Conservation (phyloP, 768 basidiomycete genomes). For the Lentinula aciculospora region DNA sequence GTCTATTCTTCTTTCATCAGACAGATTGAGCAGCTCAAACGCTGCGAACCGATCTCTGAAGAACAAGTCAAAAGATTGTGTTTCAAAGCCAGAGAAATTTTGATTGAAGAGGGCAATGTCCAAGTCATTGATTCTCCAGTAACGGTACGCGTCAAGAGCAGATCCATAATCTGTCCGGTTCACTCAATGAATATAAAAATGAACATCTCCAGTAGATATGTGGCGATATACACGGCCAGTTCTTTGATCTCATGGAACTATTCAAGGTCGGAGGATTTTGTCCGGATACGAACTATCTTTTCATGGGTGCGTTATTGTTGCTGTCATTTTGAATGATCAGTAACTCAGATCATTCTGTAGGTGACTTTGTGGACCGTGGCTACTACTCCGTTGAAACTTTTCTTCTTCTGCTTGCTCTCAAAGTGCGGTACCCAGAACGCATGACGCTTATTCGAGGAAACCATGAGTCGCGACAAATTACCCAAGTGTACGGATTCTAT, state of each 20-base stretch:
- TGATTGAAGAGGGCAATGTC: constrained; percentile 97
- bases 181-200: constrained; percentile 11
- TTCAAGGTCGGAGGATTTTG: constrained; percentile 91
- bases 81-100: constrained; percentile 91
- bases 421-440: constrained; percentile 95
- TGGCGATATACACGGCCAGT: constrained; percentile 97
- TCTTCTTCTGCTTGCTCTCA: constrained; percentile 88
- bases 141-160: constrained; percentile 44
- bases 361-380: constrained; percentile 97
- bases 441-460: constrained; percentile 97
- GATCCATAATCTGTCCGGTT: neutral
- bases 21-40: constrained; percentile 90
- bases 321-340: neutral
- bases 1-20: constrained; percentile 34
- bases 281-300: constrained; percentile 91
- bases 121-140: constrained; percentile 95
- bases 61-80: constrained; percentile 94
- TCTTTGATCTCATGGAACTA: constrained; percentile 94
- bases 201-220: constrained; percentile 51
- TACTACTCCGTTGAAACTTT: constrained; percentile 98
- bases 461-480: constrained; percentile 97
- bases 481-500: constrained; percentile 91
- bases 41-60: constrained; percentile 94
- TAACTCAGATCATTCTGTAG: constrained; percentile 34
- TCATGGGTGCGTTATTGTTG: constrained; percentile 70